These are phyloP conservation scores for Blakeslea trispora DNA, from an alignment of 371 early-diverging fungal genomes.

Conservation along the genomic window DNA sequence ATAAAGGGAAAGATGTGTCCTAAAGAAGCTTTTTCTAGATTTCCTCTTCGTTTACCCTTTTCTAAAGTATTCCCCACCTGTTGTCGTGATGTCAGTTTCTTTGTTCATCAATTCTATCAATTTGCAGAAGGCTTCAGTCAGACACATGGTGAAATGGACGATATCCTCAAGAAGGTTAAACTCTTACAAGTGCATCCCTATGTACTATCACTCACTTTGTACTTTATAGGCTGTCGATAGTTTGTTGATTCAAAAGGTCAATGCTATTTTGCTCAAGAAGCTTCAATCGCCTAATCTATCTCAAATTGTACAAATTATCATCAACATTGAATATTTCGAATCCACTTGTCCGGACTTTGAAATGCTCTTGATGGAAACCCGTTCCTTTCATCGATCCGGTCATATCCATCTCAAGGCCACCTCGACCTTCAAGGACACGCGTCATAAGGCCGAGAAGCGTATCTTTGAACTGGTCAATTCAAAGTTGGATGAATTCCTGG, in stretches of 20 bases:
- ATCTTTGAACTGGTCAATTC: constrained; percentile 79
- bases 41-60: constrained; percentile 81
- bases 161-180: constrained; percentile 83
- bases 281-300: constrained; percentile 69
- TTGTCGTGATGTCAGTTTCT: constrained; percentile 71
- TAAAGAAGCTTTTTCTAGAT: constrained; percentile 44
- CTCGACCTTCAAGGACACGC: constrained; percentile 71
- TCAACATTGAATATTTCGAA: constrained; percentile 81
- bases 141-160: constrained; percentile 86
- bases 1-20: neutral
- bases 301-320: constrained; percentile 80
- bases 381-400: constrained; percentile 59
- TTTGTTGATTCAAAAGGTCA: constrained; percentile 73
- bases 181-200: too few species aligned
- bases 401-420: constrained; percentile 72
- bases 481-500: constrained; percentile 82
- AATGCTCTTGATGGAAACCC: constrained; percentile 68
- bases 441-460: constrained; percentile 74
- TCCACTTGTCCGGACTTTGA: constrained; percentile 81
- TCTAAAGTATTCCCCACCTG: constrained; percentile 79
- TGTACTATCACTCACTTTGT: too few species aligned
- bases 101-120: constrained; percentile 80
- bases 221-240: constrained; percentile 83
- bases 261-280: constrained; percentile 69
- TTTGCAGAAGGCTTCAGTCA: constrained; percentile 87